Evolutionary conservation across 2,329 filamentous ascomycete genomes (phyloP).

Genomic region (Epichloe bromicola): DNA sequence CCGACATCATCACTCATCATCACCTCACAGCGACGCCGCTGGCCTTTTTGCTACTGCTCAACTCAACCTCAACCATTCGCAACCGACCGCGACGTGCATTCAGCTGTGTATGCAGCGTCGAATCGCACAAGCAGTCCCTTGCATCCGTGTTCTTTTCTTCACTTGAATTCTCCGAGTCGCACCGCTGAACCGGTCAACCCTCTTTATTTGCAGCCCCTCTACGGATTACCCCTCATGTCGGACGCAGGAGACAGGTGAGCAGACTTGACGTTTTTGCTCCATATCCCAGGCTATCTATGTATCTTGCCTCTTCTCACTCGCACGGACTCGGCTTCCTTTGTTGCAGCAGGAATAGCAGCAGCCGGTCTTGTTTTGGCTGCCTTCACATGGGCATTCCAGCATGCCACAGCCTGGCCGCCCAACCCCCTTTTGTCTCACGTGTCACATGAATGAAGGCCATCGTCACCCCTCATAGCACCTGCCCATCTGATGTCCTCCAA

Average conservation of each 20-base stretch:
- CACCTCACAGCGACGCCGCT: too few relatives aligned
- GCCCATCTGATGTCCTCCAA: too few relatives aligned
- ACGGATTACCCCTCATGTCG: conserved; percentile 14
- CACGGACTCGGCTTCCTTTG: background rate
- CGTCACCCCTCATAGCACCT: background rate
- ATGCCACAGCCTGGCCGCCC: background rate
- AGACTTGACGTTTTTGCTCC: background rate
- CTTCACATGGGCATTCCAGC: background rate
- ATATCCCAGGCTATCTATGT: background rate
- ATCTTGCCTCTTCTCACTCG: background rate
- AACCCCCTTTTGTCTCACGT: background rate
- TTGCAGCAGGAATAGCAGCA: background rate
- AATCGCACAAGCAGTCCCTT: background rate
- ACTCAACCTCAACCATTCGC: too few relatives aligned
- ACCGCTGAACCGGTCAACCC: background rate
- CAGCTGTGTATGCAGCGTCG: background rate
- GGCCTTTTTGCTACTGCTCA: too few relatives aligned
- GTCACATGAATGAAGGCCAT: background rate
- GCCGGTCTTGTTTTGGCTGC: background rate
- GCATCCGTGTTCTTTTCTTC: background rate
- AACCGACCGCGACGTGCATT: background rate
- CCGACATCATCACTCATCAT: too few relatives aligned
- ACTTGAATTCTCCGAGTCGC: background rate
- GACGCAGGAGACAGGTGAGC: conserved; percentile 19
- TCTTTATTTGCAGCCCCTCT: too few relatives aligned